Evolutionary conservation across 2,329 filamentous ascomycete genomes (phyloP).

Genomic region (Trichoderma sp.): DNA sequence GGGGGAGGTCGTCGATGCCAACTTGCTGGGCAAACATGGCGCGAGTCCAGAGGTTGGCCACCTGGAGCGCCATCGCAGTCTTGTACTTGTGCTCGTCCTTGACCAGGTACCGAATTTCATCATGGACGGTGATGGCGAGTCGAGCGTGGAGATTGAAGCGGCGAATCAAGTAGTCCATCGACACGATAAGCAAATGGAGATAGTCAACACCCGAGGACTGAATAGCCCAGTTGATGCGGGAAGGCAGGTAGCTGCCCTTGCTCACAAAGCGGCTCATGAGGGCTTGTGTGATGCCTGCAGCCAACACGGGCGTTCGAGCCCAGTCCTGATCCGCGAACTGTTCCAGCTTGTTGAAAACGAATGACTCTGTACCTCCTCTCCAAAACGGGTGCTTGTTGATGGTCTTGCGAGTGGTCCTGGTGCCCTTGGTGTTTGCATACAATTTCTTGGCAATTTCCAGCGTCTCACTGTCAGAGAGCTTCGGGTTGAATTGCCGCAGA

Average conservation of each 20-base stretch:
- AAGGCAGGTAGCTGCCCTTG: conserved; percentile 91
- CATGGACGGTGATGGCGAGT: conserved; percentile 90
- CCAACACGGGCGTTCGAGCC: conserved; percentile 87
- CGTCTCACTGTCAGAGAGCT: conserved; percentile 77
- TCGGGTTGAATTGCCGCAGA: conserved; percentile 90
- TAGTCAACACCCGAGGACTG: conserved; percentile 98
- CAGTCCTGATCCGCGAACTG: conserved; percentile 95
- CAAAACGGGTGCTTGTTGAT: conserved; percentile 81
- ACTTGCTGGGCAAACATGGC: conserved; percentile 98
- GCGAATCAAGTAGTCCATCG: conserved; percentile 90
- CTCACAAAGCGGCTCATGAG: conserved; percentile 85
- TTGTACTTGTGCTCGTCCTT: conserved; percentile 83
- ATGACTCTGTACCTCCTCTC: conserved; percentile 94
- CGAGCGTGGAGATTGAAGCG: conserved; percentile 84
- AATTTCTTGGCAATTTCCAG: conserved; percentile 73
- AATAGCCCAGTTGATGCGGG: conserved; percentile 98
- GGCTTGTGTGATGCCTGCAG: conserved; percentile 94
- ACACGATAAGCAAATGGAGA: conserved; percentile 86
- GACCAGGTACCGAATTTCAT: conserved; percentile 94
- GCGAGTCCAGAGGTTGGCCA: conserved; percentile 94
- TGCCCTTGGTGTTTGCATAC: conserved; percentile 87
- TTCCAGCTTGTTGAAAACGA: conserved; percentile 97
- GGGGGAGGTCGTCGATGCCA: conserved; percentile 91
- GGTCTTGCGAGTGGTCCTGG: conserved; percentile 74
- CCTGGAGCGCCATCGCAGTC: conserved; percentile 87